These are phyloP conservation scores for Lichtheimia hyalospora DNA, from an alignment of 371 early-diverging fungal species.

Conservation along the genomic window DNA sequence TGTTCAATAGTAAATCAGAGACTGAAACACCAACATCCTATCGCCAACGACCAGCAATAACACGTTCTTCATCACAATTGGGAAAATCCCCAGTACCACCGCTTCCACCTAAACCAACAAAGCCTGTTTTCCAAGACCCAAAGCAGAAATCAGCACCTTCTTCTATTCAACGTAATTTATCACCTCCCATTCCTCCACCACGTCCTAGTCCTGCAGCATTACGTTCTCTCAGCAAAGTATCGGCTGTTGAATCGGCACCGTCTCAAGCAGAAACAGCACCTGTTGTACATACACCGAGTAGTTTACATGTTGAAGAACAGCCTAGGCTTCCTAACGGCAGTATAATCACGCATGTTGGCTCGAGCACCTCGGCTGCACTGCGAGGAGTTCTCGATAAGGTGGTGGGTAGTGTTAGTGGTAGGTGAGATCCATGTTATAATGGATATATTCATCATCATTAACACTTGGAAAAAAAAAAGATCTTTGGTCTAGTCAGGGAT, in stretches of 20 bases:
- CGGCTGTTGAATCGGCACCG: background rate
- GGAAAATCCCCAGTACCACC: constrained; percentile 2
- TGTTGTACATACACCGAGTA: background rate
- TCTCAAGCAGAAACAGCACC: background rate
- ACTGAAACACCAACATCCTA: constrained; percentile 9
- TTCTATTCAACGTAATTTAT: background rate
- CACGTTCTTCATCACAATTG: constrained; percentile 3
- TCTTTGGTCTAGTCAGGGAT: constrained; percentile 10
- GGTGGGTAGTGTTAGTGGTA: constrained; percentile 61
- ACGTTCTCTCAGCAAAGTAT: constrained; percentile 3
- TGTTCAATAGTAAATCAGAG: constrained; percentile 24
- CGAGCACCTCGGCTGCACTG: constrained; percentile 37
- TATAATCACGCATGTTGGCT: constrained; percentile 21
- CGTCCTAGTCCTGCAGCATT: constrained; percentile 15
- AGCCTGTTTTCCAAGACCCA: background rate
- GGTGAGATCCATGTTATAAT: constrained; percentile 14
- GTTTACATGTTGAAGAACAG: background rate
- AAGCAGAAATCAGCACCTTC: background rate
- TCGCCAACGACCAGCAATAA: background rate
- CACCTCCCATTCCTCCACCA: constrained; percentile 17
- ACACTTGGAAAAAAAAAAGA: background rate
- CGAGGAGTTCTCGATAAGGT: constrained; percentile 69
- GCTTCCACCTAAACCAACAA: constrained; percentile 2
- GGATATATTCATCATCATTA: background rate
- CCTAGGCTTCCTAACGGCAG: constrained; percentile 8